A percentile compares a stretch with the other conserved stretches of the same genome.
Conservation (phyloP, 768 basidiomycete species). For the Infundibulicybe gibba region DNA sequence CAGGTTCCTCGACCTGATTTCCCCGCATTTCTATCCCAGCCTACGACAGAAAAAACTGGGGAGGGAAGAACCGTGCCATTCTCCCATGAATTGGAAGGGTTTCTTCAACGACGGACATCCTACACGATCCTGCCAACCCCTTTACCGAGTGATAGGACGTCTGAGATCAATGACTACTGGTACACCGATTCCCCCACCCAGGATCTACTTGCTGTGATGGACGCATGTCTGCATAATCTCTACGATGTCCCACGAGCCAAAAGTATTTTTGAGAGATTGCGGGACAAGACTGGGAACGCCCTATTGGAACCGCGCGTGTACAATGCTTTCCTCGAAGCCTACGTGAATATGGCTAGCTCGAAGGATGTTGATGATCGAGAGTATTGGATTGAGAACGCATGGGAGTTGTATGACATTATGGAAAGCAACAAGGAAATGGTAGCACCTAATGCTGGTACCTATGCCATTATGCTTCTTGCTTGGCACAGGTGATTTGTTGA, state of each 20-base stretch:
- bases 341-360: constrained; percentile 50
- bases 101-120: constrained; percentile 41
- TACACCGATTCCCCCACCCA: constrained; percentile 64
- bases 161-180: constrained; percentile 41
- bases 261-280: constrained; percentile 64
- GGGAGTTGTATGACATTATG: constrained; percentile 56
- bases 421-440: constrained; percentile 44
- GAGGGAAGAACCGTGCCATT: constrained; percentile 5
- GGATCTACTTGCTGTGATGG: constrained; percentile 75
- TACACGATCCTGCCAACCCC: constrained; percentile 68
- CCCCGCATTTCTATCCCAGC: constrained; percentile 27
- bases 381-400: constrained; percentile 62
- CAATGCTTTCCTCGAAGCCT: constrained; percentile 66
- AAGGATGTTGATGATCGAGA: constrained; percentile 39
- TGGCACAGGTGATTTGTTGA: constrained; percentile 43
- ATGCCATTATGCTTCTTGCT: constrained; percentile 64
- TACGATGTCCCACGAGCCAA: constrained; percentile 79
- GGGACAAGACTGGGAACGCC: constrained; percentile 25
- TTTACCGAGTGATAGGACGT: constrained; percentile 44
- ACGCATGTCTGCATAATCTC: constrained; percentile 74
- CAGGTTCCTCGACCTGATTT: constrained; percentile 33
- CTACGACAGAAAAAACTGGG: constrained; percentile 3
- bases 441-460: constrained; percentile 53
- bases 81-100: constrained; percentile 40
- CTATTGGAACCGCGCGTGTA: constrained; percentile 47